Conservation (phyloP, 2,329 filamentous ascomycete genomes). For the Chaetomium sp. region DNA sequence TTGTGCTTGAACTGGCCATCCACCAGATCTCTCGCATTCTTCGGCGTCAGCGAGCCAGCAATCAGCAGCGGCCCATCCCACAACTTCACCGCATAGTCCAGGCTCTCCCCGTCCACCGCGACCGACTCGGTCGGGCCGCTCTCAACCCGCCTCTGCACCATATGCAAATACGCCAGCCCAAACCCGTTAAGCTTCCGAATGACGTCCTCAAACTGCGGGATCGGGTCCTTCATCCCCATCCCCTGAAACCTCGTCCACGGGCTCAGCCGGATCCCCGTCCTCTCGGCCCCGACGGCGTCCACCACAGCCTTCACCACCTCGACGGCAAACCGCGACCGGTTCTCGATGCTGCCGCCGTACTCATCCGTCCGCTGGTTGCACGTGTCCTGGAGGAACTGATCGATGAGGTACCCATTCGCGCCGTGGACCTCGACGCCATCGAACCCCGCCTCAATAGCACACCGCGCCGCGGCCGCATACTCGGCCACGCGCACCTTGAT, state of each 20-base stretch:
- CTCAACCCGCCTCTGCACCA: conserved; percentile 50
- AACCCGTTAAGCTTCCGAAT: conserved; percentile 35
- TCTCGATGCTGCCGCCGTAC: conserved; percentile 57
- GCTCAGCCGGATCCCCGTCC: conserved; percentile 55
- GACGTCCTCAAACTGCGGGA: conserved; percentile 31
- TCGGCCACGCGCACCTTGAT: conserved; percentile 55
- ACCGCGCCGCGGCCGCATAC: conserved; percentile 56
- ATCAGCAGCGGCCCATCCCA: conserved; percentile 40
- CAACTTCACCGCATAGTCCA: conserved; percentile 39
- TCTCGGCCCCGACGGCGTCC: conserved; percentile 42
- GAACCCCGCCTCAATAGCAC: conserved; percentile 51
- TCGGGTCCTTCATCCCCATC: conserved; percentile 32
- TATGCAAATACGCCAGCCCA: conserved; percentile 57
- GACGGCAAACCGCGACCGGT: conserved; percentile 53
- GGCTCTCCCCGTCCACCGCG: conserved; percentile 28
- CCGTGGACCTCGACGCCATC: conserved; percentile 51
- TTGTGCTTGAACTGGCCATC: conserved; percentile 37
- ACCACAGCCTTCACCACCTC: conserved; percentile 56
- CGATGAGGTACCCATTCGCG: conserved; percentile 61
- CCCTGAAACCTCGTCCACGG: conserved; percentile 55
- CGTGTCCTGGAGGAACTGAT: conserved; percentile 56
- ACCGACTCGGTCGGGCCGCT: conserved; percentile 8
- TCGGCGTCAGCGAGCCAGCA: conserved; percentile 37
- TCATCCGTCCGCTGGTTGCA: conserved; percentile 57
- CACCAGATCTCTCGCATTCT: conserved; percentile 34